A percentile compares a stretch with the other conserved stretches of the same genome.
Conservation (phyloP, 176 grass and related monocot genomes). For the Guadua angustifolia region DNA sequence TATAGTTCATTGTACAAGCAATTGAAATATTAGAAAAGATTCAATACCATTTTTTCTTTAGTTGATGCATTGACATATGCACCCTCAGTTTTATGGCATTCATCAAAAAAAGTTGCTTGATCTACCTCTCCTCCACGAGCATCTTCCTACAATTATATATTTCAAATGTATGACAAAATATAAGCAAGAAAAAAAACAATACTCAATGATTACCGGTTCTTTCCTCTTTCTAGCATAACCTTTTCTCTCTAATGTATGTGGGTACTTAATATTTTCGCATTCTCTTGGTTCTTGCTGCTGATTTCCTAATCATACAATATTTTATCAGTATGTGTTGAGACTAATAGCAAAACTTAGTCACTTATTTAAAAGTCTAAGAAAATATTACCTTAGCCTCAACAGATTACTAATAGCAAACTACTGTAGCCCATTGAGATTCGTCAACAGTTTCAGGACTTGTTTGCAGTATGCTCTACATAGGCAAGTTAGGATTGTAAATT, state of each 20-base stretch:
- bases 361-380: not conserved
- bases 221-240: too few species aligned
- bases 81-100: too few species aligned
- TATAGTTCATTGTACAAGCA: too few species aligned
- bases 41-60: too few species aligned
- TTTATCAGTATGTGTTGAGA: not conserved
- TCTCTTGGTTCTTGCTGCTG: not conserved
- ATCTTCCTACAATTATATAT: too few species aligned
- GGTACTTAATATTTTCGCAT: not conserved
- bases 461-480: not conserved
- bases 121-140: too few species aligned
- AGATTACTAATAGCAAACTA: not conserved
- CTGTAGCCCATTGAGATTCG: not conserved
- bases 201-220: too few species aligned
- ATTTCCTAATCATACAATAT: not conserved
- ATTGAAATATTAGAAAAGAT: too few species aligned
- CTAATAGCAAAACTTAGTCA: not conserved
- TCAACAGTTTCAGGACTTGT: not conserved
- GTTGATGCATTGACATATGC: too few species aligned
- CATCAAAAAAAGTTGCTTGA: too few species aligned
- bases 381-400: not conserved
- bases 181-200: too few species aligned
- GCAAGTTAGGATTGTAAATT: not conserved
- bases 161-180: too few species aligned
- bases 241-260: not conserved